Percentiles rank a stretch among this genome's conserved stretches.
Conservation (phyloP, 2,329 filamentous ascomycete genomes). For the Aspergillus sp. region DNA sequence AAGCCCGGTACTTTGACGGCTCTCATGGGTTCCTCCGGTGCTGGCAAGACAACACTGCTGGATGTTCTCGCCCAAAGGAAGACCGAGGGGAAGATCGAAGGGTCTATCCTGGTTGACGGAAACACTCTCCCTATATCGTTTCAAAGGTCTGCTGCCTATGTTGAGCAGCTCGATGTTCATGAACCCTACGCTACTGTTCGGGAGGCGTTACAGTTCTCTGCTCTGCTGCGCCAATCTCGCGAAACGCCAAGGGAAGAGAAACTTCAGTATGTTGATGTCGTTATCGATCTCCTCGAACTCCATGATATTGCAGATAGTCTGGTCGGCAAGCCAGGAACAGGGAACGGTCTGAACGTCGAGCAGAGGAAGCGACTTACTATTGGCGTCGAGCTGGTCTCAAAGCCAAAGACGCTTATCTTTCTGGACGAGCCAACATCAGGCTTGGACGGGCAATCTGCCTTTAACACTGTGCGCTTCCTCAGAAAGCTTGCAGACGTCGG, state of each 20-base stretch:
- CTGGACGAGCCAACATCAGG: conserved; percentile 69
- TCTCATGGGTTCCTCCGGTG: conserved; percentile 72
- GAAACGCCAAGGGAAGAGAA: conserved; percentile 56
- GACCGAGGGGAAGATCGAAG: conserved; percentile 58
- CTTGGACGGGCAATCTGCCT: conserved; percentile 65
- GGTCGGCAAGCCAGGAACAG: conserved; percentile 38
- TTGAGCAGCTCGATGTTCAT: conserved; percentile 67
- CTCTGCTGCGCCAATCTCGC: conserved; percentile 58
- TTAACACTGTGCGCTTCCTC: conserved; percentile 63
- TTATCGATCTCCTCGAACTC: conserved; percentile 62
- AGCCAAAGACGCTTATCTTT: conserved; percentile 65
- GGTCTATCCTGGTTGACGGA: conserved; percentile 66
- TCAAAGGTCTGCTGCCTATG: conserved; percentile 65
- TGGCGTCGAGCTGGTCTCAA: conserved; percentile 67
- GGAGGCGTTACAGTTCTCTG: conserved; percentile 65
- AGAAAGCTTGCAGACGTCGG: conserved; percentile 62
- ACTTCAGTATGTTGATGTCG: conserved; percentile 60
- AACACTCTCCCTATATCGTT: conserved; percentile 58
- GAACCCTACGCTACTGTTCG: conserved; percentile 63
- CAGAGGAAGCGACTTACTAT: conserved; percentile 68
- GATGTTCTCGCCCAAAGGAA: conserved; percentile 72
- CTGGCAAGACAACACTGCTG: conserved; percentile 71
- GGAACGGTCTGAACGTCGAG: conserved; percentile 56
- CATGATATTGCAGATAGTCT: conserved; percentile 63
- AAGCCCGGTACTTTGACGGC: conserved; percentile 75